Conservation (phyloP, 1,284 basidiomycete species). For the Filobasidium uniguttulatum region DNA sequence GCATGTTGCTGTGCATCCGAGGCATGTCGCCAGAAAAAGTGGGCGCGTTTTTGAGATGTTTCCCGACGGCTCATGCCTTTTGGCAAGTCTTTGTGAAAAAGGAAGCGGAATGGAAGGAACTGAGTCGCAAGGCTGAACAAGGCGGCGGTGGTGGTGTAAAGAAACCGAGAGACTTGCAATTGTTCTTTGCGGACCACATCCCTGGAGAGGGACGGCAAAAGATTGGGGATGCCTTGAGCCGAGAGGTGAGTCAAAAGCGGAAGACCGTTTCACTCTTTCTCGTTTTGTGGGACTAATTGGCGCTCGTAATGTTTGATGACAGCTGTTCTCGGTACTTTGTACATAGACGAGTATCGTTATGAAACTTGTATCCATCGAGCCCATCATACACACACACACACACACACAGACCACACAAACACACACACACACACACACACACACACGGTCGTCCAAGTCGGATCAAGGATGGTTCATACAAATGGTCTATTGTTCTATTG, state of each 20-base stretch:
- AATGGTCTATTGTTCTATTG: no score
- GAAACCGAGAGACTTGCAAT: conserved; percentile 20
- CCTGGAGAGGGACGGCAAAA: conserved; percentile 33
- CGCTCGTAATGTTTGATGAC: no score
- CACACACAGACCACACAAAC: no score
- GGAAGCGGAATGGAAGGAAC: conserved; percentile 1
- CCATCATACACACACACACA: no score
- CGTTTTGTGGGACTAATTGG: no score
- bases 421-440: no score
- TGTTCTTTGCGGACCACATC: conserved; percentile 34
- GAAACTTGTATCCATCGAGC: no score
- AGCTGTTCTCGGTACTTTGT: no score
- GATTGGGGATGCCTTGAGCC: conserved; percentile 37
- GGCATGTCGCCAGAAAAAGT: conserved; percentile 44
- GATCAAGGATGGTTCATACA: no score
- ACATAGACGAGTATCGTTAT: no score
- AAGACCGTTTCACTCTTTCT: no score
- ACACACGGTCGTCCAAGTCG: no score
- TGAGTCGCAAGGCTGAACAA: conserved; percentile 17
- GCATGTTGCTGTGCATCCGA: conserved; percentile 42
- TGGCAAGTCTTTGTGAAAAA: conserved; percentile 32
- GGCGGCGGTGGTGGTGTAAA: conserved; percentile 5
- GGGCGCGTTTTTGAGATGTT: conserved; percentile 38
- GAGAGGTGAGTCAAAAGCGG: conserved; percentile 38
- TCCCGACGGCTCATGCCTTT: conserved; percentile 39